Conservation (phyloP, 2,329 filamentous ascomycete genomes). For the Mollisiaceae sp. region DNA sequence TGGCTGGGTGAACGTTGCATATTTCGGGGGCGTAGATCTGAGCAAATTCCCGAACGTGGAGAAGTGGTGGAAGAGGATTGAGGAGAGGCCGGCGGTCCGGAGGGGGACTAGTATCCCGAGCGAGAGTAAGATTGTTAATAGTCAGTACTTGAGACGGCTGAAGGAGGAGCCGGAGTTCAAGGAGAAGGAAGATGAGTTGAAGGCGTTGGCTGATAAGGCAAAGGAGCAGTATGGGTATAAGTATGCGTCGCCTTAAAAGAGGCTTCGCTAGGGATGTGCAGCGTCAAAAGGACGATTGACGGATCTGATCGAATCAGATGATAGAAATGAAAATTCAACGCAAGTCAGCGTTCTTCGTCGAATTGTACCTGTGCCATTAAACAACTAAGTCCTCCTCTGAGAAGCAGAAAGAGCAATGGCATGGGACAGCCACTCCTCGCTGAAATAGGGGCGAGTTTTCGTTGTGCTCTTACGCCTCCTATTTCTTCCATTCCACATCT, state of each 20-base stretch:
- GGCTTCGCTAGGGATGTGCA: too few species aligned
- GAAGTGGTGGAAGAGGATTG: slow-evolving; percentile 69
- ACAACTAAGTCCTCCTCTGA: too few species aligned
- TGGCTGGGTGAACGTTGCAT: slow-evolving; percentile 68
- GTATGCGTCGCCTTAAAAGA: slow-evolving; percentile 35
- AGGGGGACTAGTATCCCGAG: slow-evolving; percentile 67
- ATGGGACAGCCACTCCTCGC: too few species aligned
- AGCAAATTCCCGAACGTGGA: slow-evolving; percentile 68
- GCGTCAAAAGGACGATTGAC: too few species aligned
- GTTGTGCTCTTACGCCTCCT: too few species aligned
- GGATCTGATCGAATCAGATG: too few species aligned
- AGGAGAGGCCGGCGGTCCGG: slow-evolving; percentile 62
- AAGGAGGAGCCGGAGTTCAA: slow-evolving; percentile 54
- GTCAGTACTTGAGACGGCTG: slow-evolving; percentile 46
- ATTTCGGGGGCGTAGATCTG: slow-evolving; percentile 67
- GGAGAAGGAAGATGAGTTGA: slow-evolving; percentile 48
- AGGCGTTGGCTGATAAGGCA: slow-evolving; percentile 33
- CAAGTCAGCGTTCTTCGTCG: too few species aligned
- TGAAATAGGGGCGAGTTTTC: too few species aligned
- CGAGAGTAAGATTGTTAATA: slow-evolving; percentile 49
- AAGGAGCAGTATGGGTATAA: slow-evolving; percentile 41
- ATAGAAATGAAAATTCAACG: too few species aligned
- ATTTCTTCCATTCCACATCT: too few species aligned
- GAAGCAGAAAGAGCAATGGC: too few species aligned
- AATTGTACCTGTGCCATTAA: too few species aligned